Percentiles rank a stretch among this genome's conserved stretches.
These are phyloP conservation scores for Cladophialophora chaetospira DNA, from an alignment of 2,329 filamentous ascomycete species.

Conservation along the genomic window DNA sequence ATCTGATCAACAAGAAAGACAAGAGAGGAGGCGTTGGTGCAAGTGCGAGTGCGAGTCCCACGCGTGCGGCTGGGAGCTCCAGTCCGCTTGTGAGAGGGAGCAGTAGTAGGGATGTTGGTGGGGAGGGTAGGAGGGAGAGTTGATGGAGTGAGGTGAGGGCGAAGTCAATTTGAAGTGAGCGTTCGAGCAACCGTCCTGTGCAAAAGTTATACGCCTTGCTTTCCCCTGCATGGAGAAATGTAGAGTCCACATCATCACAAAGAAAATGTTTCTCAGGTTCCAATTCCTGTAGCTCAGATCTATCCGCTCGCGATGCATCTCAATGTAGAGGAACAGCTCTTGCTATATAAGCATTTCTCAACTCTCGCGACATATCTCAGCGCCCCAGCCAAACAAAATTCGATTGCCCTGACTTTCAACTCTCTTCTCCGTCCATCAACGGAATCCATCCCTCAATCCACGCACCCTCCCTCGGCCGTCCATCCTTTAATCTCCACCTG, in stretches of 20 bases:
- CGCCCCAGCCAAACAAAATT: too few relatives aligned
- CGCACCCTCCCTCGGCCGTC: constrained; percentile 30
- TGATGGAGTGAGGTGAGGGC: background rate
- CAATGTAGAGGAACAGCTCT: too few relatives aligned
- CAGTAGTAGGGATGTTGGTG: background rate
- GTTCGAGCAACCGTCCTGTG: background rate
- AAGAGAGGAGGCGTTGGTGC: constrained; percentile 16
- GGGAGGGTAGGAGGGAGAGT: constrained; percentile 11
- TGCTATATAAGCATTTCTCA: too few relatives aligned
- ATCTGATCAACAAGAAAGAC: constrained; percentile 31
- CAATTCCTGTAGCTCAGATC: too few relatives aligned
- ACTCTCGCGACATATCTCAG: too few relatives aligned
- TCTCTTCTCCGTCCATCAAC: background rate
- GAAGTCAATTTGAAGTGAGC: background rate
- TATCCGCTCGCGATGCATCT: too few relatives aligned
- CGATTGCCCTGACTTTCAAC: too few relatives aligned
- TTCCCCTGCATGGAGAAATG: too few relatives aligned
- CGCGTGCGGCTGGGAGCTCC: constrained; percentile 4
- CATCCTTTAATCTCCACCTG: constrained; percentile 26
- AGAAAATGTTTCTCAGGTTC: too few relatives aligned
- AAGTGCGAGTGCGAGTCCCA: constrained; percentile 25
- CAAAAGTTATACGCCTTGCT: too few relatives aligned
- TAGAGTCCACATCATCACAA: too few relatives aligned
- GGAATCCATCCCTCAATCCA: constrained; percentile 24
- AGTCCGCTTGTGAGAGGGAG: constrained; percentile 1